Evolutionary conservation across 2,329 filamentous ascomycete genomes (phyloP).

Genomic region (Colletotrichum cuscutae): DNA sequence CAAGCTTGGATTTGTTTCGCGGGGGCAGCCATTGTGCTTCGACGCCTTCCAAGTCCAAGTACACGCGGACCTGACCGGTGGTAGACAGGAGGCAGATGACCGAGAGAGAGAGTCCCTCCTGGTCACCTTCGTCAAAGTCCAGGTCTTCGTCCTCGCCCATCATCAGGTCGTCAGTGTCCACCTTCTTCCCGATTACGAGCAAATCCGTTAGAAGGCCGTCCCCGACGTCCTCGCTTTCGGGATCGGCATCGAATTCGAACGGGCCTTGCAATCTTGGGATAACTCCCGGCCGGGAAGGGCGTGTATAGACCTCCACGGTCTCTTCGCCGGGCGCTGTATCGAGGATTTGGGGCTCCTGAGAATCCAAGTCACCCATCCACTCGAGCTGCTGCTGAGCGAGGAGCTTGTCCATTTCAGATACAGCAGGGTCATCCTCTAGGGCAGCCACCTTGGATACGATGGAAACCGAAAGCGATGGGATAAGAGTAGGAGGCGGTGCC

Average conservation of each 20-base stretch:
- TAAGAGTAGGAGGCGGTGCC: constrained; percentile 79
- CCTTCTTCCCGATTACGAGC: constrained; percentile 69
- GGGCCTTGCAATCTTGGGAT: constrained; percentile 72
- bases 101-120: constrained; percentile 69
- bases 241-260: constrained; percentile 66
- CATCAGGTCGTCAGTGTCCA: constrained; percentile 70
- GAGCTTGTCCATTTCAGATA: constrained; percentile 63
- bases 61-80: constrained; percentile 70
- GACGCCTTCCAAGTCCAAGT: constrained; percentile 69
- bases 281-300: constrained; percentile 66
- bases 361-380: constrained; percentile 75
- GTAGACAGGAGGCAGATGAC: constrained; percentile 70
- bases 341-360: constrained; percentile 68
- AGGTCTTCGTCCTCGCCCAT: constrained; percentile 72
- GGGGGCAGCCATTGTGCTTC: constrained; percentile 75
- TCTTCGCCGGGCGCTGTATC: constrained; percentile 61
- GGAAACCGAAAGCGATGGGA: constrained; percentile 84
- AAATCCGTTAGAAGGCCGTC: constrained; percentile 70
- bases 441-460: constrained; percentile 79
- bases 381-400: constrained; percentile 72
- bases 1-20: constrained; percentile 59
- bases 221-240: constrained; percentile 66
- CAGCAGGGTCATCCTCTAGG: constrained; percentile 67
- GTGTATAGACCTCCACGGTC: constrained; percentile 64
- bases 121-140: constrained; percentile 65